phyloP scores from a whole-genome alignment of 371 early-diverging fungal genomes.

The Mucor lusitanicus region DNA sequence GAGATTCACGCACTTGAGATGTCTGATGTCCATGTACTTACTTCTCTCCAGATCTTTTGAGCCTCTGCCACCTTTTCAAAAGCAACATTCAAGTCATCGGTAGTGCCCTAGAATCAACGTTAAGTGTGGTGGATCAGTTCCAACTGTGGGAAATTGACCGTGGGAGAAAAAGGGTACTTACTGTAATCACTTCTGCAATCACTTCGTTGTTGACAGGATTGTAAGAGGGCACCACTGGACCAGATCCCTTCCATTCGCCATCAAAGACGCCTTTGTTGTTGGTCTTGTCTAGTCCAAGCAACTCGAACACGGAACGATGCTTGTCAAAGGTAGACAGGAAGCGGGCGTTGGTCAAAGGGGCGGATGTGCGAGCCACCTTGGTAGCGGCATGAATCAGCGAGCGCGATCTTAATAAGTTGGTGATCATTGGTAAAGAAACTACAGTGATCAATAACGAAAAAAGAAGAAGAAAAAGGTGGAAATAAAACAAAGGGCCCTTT shows the following conservation, averaged over 20 bases:
- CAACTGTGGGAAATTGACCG: slow-evolving; percentile 8
- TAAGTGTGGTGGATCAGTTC: not conserved
- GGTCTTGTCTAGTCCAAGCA: slow-evolving; percentile 67
- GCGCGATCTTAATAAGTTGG: slow-evolving; percentile 8
- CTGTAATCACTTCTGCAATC: slow-evolving; percentile 80
- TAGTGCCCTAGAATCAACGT: slow-evolving; percentile 33
- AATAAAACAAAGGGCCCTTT: not conserved
- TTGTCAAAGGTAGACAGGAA: slow-evolving; percentile 46
- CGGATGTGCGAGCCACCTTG: not conserved
- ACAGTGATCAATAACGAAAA: not conserved
- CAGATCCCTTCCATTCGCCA: slow-evolving; percentile 88
- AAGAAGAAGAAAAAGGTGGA: not conserved
- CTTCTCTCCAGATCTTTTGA: slow-evolving; percentile 73
- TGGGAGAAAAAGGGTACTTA: slow-evolving; percentile 33
- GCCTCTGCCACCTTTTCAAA: slow-evolving; percentile 65
- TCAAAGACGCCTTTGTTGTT: slow-evolving; percentile 87
- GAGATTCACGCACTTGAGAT: not conserved
- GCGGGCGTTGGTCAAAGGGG: slow-evolving; percentile 2
- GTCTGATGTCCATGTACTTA: slow-evolving; percentile 8
- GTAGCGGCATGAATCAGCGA: not conserved
- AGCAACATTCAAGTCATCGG: slow-evolving; percentile 44
- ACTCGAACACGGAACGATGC: slow-evolving; percentile 59
- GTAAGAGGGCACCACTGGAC: slow-evolving; percentile 71
- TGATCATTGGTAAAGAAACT: slow-evolving; percentile 1
- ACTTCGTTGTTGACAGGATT: slow-evolving; percentile 90